Conservation (phyloP, 2,329 filamentous ascomycete genomes). For the Talaromyces albobiverticillius region DNA sequence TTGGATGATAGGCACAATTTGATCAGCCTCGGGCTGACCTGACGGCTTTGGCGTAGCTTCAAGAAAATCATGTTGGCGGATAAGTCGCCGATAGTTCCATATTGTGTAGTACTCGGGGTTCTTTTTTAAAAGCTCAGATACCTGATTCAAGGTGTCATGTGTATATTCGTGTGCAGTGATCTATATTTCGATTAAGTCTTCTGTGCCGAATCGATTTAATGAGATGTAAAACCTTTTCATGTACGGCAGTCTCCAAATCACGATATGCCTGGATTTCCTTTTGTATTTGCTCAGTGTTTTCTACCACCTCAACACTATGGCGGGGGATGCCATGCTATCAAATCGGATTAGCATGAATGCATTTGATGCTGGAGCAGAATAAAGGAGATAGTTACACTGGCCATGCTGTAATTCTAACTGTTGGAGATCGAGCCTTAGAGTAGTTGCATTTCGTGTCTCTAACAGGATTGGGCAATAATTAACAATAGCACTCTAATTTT, state of each 20-base stretch:
- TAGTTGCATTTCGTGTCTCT: not conserved
- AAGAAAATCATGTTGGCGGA: conserved; percentile 61
- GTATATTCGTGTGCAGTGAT: conserved; percentile 39
- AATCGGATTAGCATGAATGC: conserved; percentile 20
- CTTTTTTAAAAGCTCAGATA: conserved; percentile 42
- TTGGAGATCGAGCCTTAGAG: not conserved
- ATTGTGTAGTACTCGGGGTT: conserved; percentile 51
- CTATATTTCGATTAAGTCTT: conserved; percentile 23
- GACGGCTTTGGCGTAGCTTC: conserved; percentile 20
- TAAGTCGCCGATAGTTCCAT: conserved; percentile 62
- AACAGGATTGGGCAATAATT: not conserved
- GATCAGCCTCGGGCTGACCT: conserved; percentile 39
- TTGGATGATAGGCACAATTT: conserved; percentile 57
- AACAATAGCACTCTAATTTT: not conserved
- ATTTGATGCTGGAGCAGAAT: not conserved
- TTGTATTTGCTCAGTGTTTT: conserved; percentile 68
- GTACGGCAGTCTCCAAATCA: conserved; percentile 65
- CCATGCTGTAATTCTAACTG: conserved; percentile 6
- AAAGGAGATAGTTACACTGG: conserved; percentile 12
- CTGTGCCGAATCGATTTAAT: conserved; percentile 1
- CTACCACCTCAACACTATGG: conserved; percentile 63
- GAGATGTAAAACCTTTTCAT: conserved; percentile 54
- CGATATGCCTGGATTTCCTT: conserved; percentile 75
- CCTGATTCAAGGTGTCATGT: conserved; percentile 41
- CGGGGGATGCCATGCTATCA: conserved; percentile 80